Conservation (phyloP, 164 flowering plant genomes). For the Umbilicus rupestris region DNA sequence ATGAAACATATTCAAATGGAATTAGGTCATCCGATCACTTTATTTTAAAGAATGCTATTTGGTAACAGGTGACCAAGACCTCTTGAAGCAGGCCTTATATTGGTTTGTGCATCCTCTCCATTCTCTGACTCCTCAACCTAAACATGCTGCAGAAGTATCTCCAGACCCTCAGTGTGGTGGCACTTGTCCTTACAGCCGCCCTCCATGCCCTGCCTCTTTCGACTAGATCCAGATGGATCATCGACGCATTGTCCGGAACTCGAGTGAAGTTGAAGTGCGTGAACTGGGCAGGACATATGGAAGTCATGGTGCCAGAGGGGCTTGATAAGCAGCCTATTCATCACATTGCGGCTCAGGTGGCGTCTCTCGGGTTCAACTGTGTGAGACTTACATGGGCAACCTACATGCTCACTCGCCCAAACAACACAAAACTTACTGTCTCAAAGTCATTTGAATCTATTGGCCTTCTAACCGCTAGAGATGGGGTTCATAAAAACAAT, state of each 20-base stretch:
- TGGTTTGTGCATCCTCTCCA: neutral
- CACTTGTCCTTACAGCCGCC: neutral
- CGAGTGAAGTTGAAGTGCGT: conserved; percentile 43
- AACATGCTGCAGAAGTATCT: neutral
- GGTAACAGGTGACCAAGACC: conserved; percentile 6
- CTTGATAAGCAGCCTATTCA: conserved; percentile 31
- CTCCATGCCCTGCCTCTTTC: conserved; percentile 28
- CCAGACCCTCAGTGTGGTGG: neutral
- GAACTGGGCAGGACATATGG: conserved; percentile 42
- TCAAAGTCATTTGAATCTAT: conserved; percentile 14
- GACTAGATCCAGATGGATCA: conserved; percentile 35
- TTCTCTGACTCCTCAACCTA: neutral
- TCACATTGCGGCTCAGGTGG: conserved; percentile 17
- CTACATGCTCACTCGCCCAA: conserved; percentile 17
- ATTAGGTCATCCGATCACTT: conserved; percentile 6
- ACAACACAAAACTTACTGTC: conserved; percentile 11
- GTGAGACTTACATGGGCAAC: conserved; percentile 29
- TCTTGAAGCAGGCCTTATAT: neutral
- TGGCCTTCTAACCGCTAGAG: conserved; percentile 8
- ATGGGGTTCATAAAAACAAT: conserved; percentile 14
- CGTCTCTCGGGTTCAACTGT: conserved; percentile 35
- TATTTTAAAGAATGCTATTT: neutral
- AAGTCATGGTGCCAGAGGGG: conserved; percentile 39
- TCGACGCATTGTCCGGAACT: conserved; percentile 22
- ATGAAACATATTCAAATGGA: neutral